Evolutionary conservation across 2,329 filamentous ascomycete genomes (phyloP), one percentile per base, ranked within the genome.

Genomic region (Chaetomiaceae sp.): DNA sequence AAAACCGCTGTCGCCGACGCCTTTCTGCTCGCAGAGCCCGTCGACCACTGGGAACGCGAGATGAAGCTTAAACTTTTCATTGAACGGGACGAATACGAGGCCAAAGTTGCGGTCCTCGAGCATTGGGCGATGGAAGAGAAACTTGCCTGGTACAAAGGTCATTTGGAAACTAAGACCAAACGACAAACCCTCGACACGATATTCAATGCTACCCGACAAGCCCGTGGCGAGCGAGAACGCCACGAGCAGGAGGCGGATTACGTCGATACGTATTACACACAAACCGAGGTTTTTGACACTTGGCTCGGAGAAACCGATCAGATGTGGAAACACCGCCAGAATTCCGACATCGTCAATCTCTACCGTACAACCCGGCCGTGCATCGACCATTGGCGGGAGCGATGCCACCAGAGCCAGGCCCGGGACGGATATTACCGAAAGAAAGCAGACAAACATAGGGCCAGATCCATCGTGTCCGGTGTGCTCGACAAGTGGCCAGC

Each of bases 101-200:
- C 57, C 14, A 61, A 63, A 51, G 16, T 23, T 4, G 44, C 53
- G 1, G 55, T 61, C 7, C 36, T 67, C 8, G 58, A 59, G 11
- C 57, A 61, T 36, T 69, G 66, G 66, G 47, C 59, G 5, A 58
- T 65, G 29, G 57, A 61, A 25, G 64, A 66, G 46, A 61, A 61
- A 40, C 58, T 66, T 2, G 60, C 51, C 4, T 65, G 64, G 48
- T 60, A 59, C 36, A 37, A 48, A 27, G 61, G 64, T 1, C 62
- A 63, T 40, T 45, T 53, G 9, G 63, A 65, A 23, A 60, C 49
- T 11, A 46, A 34, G 5, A 57, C 25, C 27, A 60, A 61, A 37
- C 51, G 45, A n/a, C 32, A 51, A 4, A 50, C 51, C 2, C 46
- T 64, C 6, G 48, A 51, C 8, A 32, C 40, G 4, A 36, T 61